Percentiles rank a stretch among this genome's conserved stretches.
Evolutionary conservation across 2,329 filamentous ascomycete species (phyloP).

Genomic region (Alternaria rosae): DNA sequence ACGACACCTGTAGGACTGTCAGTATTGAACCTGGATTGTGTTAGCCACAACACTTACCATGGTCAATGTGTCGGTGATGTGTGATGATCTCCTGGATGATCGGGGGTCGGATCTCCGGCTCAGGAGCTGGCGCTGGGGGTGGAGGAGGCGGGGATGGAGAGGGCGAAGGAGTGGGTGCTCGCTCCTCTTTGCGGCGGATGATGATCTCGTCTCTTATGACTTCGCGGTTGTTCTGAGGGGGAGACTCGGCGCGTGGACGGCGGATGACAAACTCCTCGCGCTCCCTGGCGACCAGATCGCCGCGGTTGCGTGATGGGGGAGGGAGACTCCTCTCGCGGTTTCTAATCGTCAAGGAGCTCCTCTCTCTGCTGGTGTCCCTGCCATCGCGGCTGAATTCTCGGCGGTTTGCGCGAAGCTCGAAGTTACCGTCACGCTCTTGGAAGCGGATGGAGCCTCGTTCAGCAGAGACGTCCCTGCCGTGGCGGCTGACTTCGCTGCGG

Average conservation of each 20-base stretch:
- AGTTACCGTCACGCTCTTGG: slow-evolving; percentile 49
- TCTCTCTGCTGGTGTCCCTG: slow-evolving; percentile 43
- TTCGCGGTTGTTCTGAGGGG: slow-evolving; percentile 45
- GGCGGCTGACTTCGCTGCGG: slow-evolving; percentile 32
- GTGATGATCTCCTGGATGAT: slow-evolving; percentile 91
- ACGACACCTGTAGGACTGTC: slow-evolving; percentile 50
- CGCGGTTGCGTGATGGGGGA: slow-evolving; percentile 43
- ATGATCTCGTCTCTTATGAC: slow-evolving; percentile 52
- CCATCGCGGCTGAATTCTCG: slow-evolving; percentile 47
- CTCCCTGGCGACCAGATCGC: slow-evolving; percentile 50
- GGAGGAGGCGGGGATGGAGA: slow-evolving; percentile 55
- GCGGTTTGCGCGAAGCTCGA: slow-evolving; percentile 49
- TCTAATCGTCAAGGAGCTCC: slow-evolving; percentile 46
- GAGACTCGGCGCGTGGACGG: slow-evolving; percentile 48
- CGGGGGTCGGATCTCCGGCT: slow-evolving; percentile 75
- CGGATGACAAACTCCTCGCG: slow-evolving; percentile 52
- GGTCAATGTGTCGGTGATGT: slow-evolving; percentile 85
- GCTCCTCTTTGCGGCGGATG: slow-evolving; percentile 55
- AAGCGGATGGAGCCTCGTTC: slow-evolving; percentile 41
- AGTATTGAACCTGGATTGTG: not conserved
- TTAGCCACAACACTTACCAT: slow-evolving; percentile 65
- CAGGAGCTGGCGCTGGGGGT: slow-evolving; percentile 60
- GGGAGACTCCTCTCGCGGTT: slow-evolving; percentile 48
- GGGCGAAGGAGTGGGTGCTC: slow-evolving; percentile 63
- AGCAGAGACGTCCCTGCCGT: slow-evolving; percentile 33